phyloP scores from a whole-genome alignment of 192 early-diverging fungal species.

The Rhizophagus sp. region DNA sequence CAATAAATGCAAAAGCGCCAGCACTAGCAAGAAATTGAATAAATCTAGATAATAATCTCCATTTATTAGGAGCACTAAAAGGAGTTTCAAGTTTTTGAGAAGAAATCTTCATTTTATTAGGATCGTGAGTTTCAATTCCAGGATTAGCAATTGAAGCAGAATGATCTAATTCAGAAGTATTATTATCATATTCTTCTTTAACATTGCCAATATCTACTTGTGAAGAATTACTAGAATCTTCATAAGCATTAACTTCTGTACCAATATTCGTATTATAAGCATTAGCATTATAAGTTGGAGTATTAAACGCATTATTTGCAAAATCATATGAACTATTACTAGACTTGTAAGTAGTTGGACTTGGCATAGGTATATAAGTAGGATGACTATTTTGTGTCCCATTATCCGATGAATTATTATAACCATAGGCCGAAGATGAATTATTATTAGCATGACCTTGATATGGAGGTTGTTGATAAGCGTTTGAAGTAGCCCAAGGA shows the following conservation, averaged over 20 bases:
- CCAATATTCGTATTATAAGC: neutral
- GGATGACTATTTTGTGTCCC: neutral
- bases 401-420: neutral
- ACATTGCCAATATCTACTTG: neutral
- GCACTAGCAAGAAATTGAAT: conserved; percentile 1
- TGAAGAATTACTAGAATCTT: neutral
- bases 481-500: conserved; percentile 7
- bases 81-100: neutral
- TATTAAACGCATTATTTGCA: neutral
- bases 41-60: conserved; percentile 7
- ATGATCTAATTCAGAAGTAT: neutral
- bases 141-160: neutral
- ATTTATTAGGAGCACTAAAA: neutral
- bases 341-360: neutral
- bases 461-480: neutral
- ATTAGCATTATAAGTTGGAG: neutral
- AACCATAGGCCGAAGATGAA: neutral
- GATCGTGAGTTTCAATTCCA: conserved; percentile 3
- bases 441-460: neutral
- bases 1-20: neutral
- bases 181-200: neutral
- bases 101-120: neutral
- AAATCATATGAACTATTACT: neutral
- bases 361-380: neutral
- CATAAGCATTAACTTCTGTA: neutral